A percentile compares a stretch with the other conserved stretches of the same genome.
phyloP scores from a whole-genome alignment of 345 rosid genomes.

The Populus simonii region DNA sequence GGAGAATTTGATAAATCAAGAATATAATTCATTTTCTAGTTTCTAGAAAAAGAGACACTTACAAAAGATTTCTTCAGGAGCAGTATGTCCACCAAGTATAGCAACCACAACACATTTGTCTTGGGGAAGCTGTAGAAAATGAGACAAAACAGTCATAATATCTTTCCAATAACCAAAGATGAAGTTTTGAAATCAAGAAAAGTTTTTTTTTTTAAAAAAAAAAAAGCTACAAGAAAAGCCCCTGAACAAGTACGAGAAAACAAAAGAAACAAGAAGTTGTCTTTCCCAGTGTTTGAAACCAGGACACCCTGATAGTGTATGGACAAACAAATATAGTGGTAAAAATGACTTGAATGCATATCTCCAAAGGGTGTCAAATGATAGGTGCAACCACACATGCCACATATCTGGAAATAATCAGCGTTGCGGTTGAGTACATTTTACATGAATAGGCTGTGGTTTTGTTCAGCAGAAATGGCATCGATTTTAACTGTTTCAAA shows the following conservation, averaged over 20 bases:
- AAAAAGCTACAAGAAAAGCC: neutral
- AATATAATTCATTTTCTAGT: neutral
- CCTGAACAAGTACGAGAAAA: neutral
- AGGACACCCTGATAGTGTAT: too few species aligned
- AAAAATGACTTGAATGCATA: neutral
- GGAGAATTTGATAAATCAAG: neutral
- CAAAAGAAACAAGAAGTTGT: neutral
- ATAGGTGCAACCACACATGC: neutral
- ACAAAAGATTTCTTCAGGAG: slow-evolving; percentile 85
- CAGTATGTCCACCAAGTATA: slow-evolving; percentile 75
- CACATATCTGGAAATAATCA: neutral
- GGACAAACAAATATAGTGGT: neutral
- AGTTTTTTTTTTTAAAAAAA: too few species aligned
- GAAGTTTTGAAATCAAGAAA: neutral
- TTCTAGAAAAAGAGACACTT: slow-evolving; percentile 33
- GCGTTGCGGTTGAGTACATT: neutral
- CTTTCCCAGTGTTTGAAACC: neutral
- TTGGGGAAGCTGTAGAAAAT: slow-evolving; percentile 62
- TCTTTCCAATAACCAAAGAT: neutral
- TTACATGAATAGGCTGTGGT: neutral
- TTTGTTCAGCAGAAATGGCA: neutral
- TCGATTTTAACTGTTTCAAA: neutral
- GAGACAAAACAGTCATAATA: neutral
- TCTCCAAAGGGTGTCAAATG: neutral
- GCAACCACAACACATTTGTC: slow-evolving; percentile 88